Base-by-base conservation (phyloP, 768 basidiomycete species). In the Crepidotus variabilis region DNA sequence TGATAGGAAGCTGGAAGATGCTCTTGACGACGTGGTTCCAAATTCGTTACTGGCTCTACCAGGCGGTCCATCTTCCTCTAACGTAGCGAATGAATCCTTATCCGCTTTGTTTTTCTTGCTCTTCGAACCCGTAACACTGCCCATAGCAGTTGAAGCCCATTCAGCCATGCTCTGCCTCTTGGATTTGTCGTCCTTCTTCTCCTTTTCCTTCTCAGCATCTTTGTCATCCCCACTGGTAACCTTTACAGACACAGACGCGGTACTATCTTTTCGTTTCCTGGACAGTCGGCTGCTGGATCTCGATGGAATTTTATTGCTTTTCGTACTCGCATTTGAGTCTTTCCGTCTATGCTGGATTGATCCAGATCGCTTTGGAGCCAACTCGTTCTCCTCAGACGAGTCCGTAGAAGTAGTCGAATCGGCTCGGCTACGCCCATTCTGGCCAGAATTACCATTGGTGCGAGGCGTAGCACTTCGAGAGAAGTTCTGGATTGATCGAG, bases 81-180 rank as follows among this genome's bases (percentile, higher is more conserved):
- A 67, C 2, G 81, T 71, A 43, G 86, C 67, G 57, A 88, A 88
- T n/a, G 72, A 66, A 13, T 80, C 78, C 51, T 75, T 78, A 60
- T 86, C 83, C 34, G 47, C 39, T 63, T 80, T 82, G 63, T 75
- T 80, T 68, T 82, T 87, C 64, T 69, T 75, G 63, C 80, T 85
- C 62, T 70, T 72, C 47, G 78, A 75, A 16, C 80, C 81, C 1
- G 84, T 77, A 48, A 89, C 77, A 32, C 82, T 82, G 46, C 74
- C 82, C 49, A 88, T 82, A 32, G 85, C 86, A 66, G 68, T 84
- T 50, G 82, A 81, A 14, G 86, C 86, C 86, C 88, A 90, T 6
- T 81, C 83, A 2, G 81, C 73, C 18, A 87, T 75, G 55, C 72
- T 80, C 64, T 74, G 73, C 63, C 76, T 78, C 57, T 69, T 72